Evolutionary conservation across 441 rosid species (phyloP).

Genomic region (Dalechampia spathulata): DNA sequence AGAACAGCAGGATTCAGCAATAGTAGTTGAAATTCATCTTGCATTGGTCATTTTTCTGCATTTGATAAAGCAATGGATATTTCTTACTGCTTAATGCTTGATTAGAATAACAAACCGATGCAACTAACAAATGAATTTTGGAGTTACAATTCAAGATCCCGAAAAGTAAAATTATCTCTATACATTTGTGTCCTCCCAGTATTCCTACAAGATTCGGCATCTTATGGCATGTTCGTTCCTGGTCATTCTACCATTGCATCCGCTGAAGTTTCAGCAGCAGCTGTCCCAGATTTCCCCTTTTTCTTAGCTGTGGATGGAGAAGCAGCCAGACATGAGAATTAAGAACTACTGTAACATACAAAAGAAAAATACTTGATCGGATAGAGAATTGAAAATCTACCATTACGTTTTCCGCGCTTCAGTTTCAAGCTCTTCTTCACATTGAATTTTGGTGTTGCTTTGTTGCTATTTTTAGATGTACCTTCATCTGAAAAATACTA

Average conservation of each 20-base stretch:
- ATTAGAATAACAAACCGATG: too few relatives aligned
- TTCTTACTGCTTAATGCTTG: too few relatives aligned
- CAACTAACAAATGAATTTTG: too few relatives aligned
- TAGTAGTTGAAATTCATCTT: too few relatives aligned
- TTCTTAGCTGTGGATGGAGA: slow-evolving; percentile 33
- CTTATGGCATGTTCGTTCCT: neutral
- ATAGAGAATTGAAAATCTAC: slow-evolving; percentile 17
- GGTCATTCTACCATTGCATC: slow-evolving; percentile 42
- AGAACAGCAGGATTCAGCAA: too few relatives aligned
- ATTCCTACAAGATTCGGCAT: too few relatives aligned
- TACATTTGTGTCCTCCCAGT: too few relatives aligned
- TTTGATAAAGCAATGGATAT: too few relatives aligned
- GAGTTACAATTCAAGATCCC: too few relatives aligned
- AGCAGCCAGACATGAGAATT: neutral
- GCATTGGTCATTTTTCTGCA: too few relatives aligned
- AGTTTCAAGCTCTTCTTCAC: slow-evolving; percentile 60
- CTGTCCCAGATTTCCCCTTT: slow-evolving; percentile 27
- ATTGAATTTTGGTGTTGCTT: slow-evolving; percentile 27
- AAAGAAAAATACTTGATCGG: neutral
- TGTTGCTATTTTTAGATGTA: slow-evolving; percentile 29
- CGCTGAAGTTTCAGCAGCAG: slow-evolving; percentile 25
- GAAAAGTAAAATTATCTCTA: too few relatives aligned
- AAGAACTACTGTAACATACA: neutral
- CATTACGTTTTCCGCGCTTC: slow-evolving; percentile 37
- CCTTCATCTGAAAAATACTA: slow-evolving; percentile 15